Base-by-base conservation (phyloP, 345 rosid species). In the Rhizophora mangle region DNA sequence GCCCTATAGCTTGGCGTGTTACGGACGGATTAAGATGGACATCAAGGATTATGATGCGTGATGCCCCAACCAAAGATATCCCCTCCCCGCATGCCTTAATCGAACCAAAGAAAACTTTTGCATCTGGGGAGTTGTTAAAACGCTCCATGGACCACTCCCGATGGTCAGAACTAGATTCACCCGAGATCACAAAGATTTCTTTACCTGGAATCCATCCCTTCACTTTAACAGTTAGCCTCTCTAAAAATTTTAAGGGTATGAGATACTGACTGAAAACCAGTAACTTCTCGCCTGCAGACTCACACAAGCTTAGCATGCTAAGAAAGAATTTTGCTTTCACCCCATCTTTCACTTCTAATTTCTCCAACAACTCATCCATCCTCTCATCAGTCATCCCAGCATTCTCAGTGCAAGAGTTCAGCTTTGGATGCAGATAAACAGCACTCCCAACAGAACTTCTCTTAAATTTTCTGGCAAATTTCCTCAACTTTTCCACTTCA, bases 11-110 rank as follows among this genome's bases (percentile, higher is more conserved):
- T 82, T 95, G 96, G n/a, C 92, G 96, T 22, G 99, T 92, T 62
- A 95, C 99, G 0, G 99, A 95, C 10, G 99, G 99, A 79, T 95
- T 95, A 6, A 90, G 83, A 74, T 81, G 99, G 60, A 92, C 96
- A 73, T 92, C 99, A 24, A 95, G 78, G 59, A 95, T 87, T 55
- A 95, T 64, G 18, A 95, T 75, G 3, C 96, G 79, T 0, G 96
- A 95, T 51, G 96, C 99, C 13, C 99, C 99, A 34, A 95, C 97
- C 47, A 95, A 58, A 5, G 97, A 95, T 24, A 95, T 85, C n/a
- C 99, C 99, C 76, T 95, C 97, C 13, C 97, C 99, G 52, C 99
- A 95, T 0, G 97, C 96, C 80, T 76, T 89, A 19, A 95, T 95
- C 3, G 97, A 95, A 34, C 99, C 99, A 27, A 92, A 92, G 43